Base-by-base conservation (phyloP, 257 asterid genomes). In the Galeopsis tetrahit region DNA sequence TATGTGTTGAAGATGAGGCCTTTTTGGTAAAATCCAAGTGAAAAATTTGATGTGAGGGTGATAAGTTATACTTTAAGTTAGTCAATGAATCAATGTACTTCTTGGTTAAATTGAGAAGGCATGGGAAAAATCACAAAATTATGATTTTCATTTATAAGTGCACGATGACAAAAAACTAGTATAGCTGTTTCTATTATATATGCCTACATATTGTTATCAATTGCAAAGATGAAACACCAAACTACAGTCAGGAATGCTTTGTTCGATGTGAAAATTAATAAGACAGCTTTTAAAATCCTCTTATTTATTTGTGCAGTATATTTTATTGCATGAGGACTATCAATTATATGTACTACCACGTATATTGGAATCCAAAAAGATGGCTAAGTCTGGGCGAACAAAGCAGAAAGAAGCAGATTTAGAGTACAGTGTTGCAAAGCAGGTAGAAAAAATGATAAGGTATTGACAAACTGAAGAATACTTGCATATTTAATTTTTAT, bases 381-480 rank as follows among this genome's bases (percentile, higher is more conserved):
- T 95, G 90, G 99, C 99, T 14, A 95, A 95, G 82, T 91, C 97
- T 71, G 99, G 99, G 68, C 85, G 96, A 59, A 81, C 97, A 35
- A 95, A 87, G 82, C 99, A 95, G 77, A 95, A 92, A 77, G 99
- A 95, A 86, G 98, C 99, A 71, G 97, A 95, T 83, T 82, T 95
- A 76, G 99, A 95, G 86, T 95, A 95, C 78, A 95, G 97, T 75
- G 89, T 95, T 75, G 99, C 99, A 31, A 95, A 95, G 96, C 99
- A 95, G 93, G 99, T 95, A 69, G 99, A 95, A 90, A 92, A 89
- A 90, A 95, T 95, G 99, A 85, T 95, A 84, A 95, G 98, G 99
- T 95, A 95, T 66, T 78, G 77, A 56, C 68, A 69, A 55, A 56
- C 71, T 51, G 72, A 68, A 58, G 66, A 48, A 15, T 48, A 55